Evolutionary conservation across 2,329 filamentous ascomycete genomes (phyloP).

Genomic region (Colletotrichum sp.): DNA sequence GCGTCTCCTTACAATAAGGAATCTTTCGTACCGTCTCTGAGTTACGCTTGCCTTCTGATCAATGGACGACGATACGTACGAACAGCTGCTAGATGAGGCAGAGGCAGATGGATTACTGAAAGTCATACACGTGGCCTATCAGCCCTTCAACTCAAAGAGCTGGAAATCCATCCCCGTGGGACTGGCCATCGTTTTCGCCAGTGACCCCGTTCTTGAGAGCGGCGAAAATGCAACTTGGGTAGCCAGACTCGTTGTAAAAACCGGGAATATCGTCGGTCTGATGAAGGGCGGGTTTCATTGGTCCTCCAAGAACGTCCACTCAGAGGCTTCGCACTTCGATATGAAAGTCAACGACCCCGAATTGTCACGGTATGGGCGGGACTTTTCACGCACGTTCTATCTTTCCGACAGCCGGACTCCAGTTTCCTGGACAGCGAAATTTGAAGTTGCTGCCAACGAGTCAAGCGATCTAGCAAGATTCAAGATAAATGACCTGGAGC

Average conservation of each 20-base stretch:
- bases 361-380: fast-evolving
- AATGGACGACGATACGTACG: not conserved
- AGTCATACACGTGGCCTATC: not conserved
- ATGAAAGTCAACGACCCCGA: not conserved
- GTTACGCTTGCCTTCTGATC: not conserved
- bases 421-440: not conserved
- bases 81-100: not conserved
- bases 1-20: not conserved
- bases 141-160: not conserved
- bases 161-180: not conserved
- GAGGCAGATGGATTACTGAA: not conserved
- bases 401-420: not conserved
- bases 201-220: not conserved
- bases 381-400: not conserved
- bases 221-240: not conserved
- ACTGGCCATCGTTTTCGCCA: not conserved
- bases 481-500: not conserved
- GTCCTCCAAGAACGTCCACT: not conserved
- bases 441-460: not conserved
- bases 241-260: not conserved
- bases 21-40: not conserved
- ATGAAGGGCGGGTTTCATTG: not conserved
- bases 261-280: not conserved
- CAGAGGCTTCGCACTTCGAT: not conserved
- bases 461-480: not conserved